Evolutionary conservation across 352 stramenopile genomes (phyloP), one percentile per base, ranked within the genome.

Genomic region (Globisporangium acanthophoron): DNA sequence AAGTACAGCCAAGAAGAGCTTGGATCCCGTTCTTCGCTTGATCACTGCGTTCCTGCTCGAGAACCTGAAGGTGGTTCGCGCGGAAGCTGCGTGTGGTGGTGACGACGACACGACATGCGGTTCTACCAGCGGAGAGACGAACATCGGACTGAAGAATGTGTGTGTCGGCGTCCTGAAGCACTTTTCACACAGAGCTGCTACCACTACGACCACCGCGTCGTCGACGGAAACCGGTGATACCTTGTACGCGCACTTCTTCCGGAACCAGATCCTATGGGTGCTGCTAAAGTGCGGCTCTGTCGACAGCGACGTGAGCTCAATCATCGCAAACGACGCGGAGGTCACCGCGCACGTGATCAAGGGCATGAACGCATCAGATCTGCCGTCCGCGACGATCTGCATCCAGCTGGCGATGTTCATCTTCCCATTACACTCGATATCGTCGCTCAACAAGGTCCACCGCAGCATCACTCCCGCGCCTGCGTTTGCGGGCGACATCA

Each of bases 351-450:
- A 86, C 21, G 73, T 93, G 58, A 72, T 93, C 8, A 63, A 63
- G 29, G 84, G 76, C 37, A 86, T 95, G 56, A 67, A 75, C 21
- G 80, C 81, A 0, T 43, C 70, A 0, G 83, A 92, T 50, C 55
- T 92, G 21, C 66, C 85, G 51, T 82, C 77, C 9, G 78, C 78
- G 8, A 91, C 76, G 8, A 74, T 93, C 35, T 92, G 78, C 56
- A 87, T 93, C 60, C 81, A 82, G n/a, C 66, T 95, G 31, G 84
- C 78, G 1, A 93, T 92, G 85, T 65, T 95, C 9, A 68, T 92
- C 39, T 89, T 95, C 59, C 85, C 85, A 0, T 61, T 89, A 8
- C 78, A 89, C 58, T 93, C 85, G 0, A 73, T 95, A 0, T 80
- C 77, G n/a, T 66, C 66, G 7, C 70, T 95, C 15, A 95, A 90